phyloP scores from a whole-genome alignment of 139 green algal genomes.

The Klebsormidium nitens region DNA sequence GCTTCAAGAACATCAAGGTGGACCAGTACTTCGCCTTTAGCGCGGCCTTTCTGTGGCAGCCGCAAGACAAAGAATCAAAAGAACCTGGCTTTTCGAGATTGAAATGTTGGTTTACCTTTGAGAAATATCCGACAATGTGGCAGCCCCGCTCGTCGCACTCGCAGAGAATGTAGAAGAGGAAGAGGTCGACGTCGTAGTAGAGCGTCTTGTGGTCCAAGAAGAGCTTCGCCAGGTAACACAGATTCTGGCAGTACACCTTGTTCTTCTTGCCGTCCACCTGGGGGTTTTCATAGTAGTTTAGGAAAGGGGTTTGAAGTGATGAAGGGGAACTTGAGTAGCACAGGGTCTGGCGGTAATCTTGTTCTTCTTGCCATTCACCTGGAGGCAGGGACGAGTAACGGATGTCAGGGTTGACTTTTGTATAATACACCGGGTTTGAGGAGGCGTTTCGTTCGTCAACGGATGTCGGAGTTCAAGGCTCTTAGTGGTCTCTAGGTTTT shows the following conservation, averaged over 20 bases:
- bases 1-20: too few relatives aligned
- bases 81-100: slow-evolving; percentile 36
- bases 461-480: too few relatives aligned
- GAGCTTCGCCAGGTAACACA: slow-evolving; percentile 98
- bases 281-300: too few relatives aligned
- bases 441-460: too few relatives aligned
- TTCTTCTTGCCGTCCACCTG: slow-evolving; percentile 83
- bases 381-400: too few relatives aligned
- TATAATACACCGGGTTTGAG: too few relatives aligned
- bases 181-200: slow-evolving; percentile 99
- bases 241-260: slow-evolving; percentile 92
- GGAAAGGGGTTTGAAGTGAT: too few relatives aligned
- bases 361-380: too few relatives aligned
- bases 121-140: slow-evolving; percentile 88
- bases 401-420: too few relatives aligned
- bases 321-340: too few relatives aligned
- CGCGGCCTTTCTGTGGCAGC: background rate
- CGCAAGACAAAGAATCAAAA: background rate
- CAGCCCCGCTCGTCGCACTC: slow-evolving; percentile 90
- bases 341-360: too few relatives aligned
- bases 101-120: slow-evolving; percentile 78
- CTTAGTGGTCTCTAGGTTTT: too few relatives aligned
- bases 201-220: slow-evolving; percentile 99
- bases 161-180: slow-evolving; percentile 99
- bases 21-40: slow-evolving; percentile 1